Base-by-base conservation (phyloP, 2,329 filamentous ascomycete genomes). In the Beauveria scarabaeidicola region DNA sequence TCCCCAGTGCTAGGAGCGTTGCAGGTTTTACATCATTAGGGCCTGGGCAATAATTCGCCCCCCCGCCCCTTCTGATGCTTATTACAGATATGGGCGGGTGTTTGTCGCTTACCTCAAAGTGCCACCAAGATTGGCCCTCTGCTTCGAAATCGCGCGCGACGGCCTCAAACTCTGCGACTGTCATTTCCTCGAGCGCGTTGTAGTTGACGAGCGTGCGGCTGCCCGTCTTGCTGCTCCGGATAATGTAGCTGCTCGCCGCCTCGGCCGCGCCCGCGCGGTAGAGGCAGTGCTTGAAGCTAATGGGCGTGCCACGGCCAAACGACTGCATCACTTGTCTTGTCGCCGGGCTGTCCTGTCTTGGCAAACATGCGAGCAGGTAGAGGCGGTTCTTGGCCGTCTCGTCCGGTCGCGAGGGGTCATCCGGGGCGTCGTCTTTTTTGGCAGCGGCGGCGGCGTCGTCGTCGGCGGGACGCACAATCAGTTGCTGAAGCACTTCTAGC, bases 181-280 rank as follows among this genome's bases (percentile, higher is more conserved):
- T 85, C 85, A 91, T 89, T 64, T 90, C 87, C 1, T 80, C 79
- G 40, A 91, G 76, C 60, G 80, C 78, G 66, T 85, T 89, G 70
- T 85, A 82, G 69, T 86, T 91, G 60, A 91, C 83, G 60, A 90
- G 82, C 0, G 88, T 91, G 48, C 88, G 78, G 59, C 81, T 86
- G 21, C 80, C 82, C 3, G 78, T 83, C 25, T 71, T 72, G 53
- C 75, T 71, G 68, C 83, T 88, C 63, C 83, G 82, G 61, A 90
- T 78, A 62, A 90, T 85, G 72, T 88, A 89, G 70, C 86, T 85
- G 61, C 84, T 87, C 2, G 87, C 85, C 1, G 87, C 78, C 63
- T 86, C 79, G 6, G 70, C 65, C 63, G 78, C 73, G 21, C 73
- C 75, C 8, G 79, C 70, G 1, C 87, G 81, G 67, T 83, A 86